Conservation (phyloP, 2,329 filamentous ascomycete genomes). For the Fusarium goolgardi region DNA sequence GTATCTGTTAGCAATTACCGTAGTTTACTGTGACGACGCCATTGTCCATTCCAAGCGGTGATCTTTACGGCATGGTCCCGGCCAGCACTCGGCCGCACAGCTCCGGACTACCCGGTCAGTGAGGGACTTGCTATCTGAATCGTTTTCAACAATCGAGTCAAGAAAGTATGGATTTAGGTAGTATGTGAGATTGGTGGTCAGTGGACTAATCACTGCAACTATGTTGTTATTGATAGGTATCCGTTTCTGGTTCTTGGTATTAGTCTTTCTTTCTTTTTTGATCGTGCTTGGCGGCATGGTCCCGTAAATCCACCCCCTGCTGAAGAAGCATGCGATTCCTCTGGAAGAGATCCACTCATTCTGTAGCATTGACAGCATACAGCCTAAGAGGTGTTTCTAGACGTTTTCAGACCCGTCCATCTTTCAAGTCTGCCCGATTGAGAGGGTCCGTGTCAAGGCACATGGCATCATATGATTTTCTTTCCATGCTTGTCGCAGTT, state of each 20-base stretch:
- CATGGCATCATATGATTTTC: conserved; percentile 46
- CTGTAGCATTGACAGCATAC: conserved; percentile 5
- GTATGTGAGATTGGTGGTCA: conserved; percentile 24
- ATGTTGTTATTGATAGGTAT: not conserved
- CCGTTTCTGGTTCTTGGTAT: not conserved
- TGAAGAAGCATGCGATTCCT: conserved; percentile 33
- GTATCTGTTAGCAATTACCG: conserved; percentile 26
- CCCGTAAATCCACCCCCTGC: conserved; percentile 16
- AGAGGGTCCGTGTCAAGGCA: conserved; percentile 37
- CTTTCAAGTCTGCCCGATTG: conserved; percentile 40
- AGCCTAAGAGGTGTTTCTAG: conserved; percentile 28
- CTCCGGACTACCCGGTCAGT: conserved; percentile 35
- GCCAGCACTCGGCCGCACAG: conserved; percentile 35
- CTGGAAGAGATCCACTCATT: conserved; percentile 15
- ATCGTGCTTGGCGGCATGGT: conserved; percentile 4
- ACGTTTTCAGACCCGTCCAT: conserved; percentile 30
- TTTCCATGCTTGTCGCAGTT: conserved; percentile 7
- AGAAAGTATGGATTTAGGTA: conserved; percentile 1
- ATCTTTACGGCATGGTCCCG: conserved; percentile 28
- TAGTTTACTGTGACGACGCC: conserved; percentile 29
- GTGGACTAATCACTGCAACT: not conserved
- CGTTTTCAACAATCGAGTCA: not conserved
- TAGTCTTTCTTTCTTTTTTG: conserved; percentile 14
- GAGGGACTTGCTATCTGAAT: not conserved
- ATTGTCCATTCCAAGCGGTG: conserved; percentile 18